Evolutionary conservation across 768 basidiomycete species (phyloP), one percentile per base, ranked within the genome.

Genomic region (Lyophyllum semitale): DNA sequence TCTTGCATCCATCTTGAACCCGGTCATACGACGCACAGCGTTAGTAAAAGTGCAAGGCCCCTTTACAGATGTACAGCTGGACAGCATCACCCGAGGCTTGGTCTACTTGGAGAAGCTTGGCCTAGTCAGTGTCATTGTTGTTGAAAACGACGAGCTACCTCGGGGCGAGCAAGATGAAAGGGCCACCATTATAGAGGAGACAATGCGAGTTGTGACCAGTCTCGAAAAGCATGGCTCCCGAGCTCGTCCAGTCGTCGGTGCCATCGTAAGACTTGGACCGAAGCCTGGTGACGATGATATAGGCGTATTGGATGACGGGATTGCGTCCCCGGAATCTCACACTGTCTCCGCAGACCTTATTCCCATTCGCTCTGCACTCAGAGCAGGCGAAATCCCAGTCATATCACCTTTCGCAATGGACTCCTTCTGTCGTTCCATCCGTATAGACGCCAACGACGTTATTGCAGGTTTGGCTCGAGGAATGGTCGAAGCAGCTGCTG

Each of bases 41-140:
- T 84, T 99, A 15, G 95, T 99, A 63, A 98, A 98, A 73, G 76
- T 98, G 2, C 97, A 98, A 70, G 94, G 95, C 9, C 97, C 97
- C 2, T 98, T 98, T 68, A 89, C 85, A 9, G 89, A 96, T 71
- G 81, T 86, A 8, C 97, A 98, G 64, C 84, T 98, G 54, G 92
- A 96, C 60, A 95, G 95, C 68, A 93, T 99, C 61, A 87, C 90
- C 37, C 84, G 89, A 37, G 97, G 97, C 49, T 84, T 99, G 76
- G 91, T 95, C 37, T 95, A 97, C 69, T 84, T 99, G 44, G 92
- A 96, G 70, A 96, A 95, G 67, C 87, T 98, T 17, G 97, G 97
- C 1, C 81, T 99, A 18, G 91, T 98, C 63, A 91, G 91, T 59
- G 94, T 99, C 63, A 93, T 99, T 59, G 91, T 98, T 54, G 84